Evolutionary conservation across 1,284 basidiomycete species (phyloP), one percentile per base, ranked within the genome.

Genomic region (Thecaphora thlaspeos): DNA sequence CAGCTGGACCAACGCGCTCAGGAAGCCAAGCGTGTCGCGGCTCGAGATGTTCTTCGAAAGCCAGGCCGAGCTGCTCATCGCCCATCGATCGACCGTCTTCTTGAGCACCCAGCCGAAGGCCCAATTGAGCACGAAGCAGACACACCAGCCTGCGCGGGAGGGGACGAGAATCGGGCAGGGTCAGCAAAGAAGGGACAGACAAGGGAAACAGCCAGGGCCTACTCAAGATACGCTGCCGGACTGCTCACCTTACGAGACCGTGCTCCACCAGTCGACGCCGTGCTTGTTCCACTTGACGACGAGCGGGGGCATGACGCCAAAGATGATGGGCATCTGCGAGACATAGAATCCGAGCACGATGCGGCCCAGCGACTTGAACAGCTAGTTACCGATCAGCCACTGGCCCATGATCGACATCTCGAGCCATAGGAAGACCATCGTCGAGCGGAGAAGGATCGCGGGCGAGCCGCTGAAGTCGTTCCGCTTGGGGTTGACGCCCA

Each of bases 281-380:
- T 28, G 7, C 11, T 28, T 28, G 26, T 28, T 5, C 26, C 26
- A 78, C 65, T 76, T 57, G 45, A 80, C 70, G 50, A 78, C 63
- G 49, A 80, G 48, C 49, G 75, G 72, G 14, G 79, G 79, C 77
- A 80, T 79, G 61, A 80, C 58, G 43, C 71, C 70, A 56, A 80
- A 80, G 45, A 80, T 69, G 49, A 76, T 74, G 49, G 79, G 70
- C 76, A 79, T 79, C 68, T 80, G 79, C 68, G 79, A 79, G 34
- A 80, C 71, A 66, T 80, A 80, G 72, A 80, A 80, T 11, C 79
- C 79, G 59, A 79, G 78, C 34, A 79, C 79, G 23, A 79, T 72
- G 46, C 79, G 78, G 41, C 79, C 79, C 43, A 80, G 62, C 70
- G 77, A 78, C 64, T 73, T 73, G 63, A 80, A 79, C 39, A 78